Conservation (phyloP, 805 yeast genomes). For the Teunomyces lycoperdinae region DNA sequence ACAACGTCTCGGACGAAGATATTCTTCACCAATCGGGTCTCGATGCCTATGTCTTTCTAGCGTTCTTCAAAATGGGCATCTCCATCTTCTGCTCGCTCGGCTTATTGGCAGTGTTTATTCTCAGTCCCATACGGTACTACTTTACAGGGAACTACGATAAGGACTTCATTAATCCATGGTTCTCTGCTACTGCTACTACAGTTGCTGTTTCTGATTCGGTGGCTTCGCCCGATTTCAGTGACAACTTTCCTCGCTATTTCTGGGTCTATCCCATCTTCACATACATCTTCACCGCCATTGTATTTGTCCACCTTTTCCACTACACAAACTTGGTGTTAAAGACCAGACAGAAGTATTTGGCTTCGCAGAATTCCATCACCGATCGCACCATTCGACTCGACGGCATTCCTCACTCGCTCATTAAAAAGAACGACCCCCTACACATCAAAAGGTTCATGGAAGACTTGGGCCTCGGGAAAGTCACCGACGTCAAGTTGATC, state of each 20-base stretch:
- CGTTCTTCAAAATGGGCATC: conserved; percentile 36
- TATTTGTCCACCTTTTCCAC: conserved; percentile 42
- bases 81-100: conserved; percentile 18
- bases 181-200: no score
- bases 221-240: conserved; percentile 26
- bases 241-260: conserved; percentile 42
- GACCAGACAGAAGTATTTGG: conserved; percentile 55
- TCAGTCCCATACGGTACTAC: conserved; percentile 39
- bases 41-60: conserved; percentile 35
- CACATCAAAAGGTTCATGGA: conserved; percentile 50
- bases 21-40: conserved; percentile 22
- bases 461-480: conserved; percentile 53
- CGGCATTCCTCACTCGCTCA: conserved; percentile 49
- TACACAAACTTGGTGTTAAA: conserved; percentile 49
- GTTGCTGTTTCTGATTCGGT: background rate
- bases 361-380: conserved; percentile 57
- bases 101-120: conserved; percentile 24
- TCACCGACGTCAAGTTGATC: conserved; percentile 48
- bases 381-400: conserved; percentile 57
- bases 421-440: conserved; percentile 34
- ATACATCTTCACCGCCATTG: conserved; percentile 49
- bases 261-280: conserved; percentile 58
- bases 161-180: conserved; percentile 22
- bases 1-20: conserved; percentile 24
- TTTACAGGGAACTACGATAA: conserved; percentile 44